Conservation (phyloP, 2,329 filamentous ascomycete species). For the Teratosphaeriaceae sp. region DNA sequence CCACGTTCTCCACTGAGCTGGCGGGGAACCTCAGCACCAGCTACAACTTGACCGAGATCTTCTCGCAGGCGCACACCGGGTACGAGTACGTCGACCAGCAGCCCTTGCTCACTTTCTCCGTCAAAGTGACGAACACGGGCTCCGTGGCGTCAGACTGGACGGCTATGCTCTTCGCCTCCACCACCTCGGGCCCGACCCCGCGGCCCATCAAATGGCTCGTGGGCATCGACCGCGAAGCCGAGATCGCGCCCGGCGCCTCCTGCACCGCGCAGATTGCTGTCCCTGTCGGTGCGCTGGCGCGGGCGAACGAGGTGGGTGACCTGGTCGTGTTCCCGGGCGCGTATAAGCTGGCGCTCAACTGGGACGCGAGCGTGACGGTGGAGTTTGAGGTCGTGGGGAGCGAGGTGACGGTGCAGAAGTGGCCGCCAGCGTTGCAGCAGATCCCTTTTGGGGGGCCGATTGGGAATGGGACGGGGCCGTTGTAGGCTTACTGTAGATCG, state of each 20-base stretch:
- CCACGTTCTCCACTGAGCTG: conserved; percentile 28
- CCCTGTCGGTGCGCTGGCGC: conserved; percentile 33
- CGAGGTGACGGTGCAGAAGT: conserved; percentile 6
- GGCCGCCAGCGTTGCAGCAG: conserved; percentile 2
- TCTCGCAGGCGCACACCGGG: conserved; percentile 19
- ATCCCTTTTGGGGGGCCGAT: conserved; percentile 2
- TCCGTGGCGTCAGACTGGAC: conserved; percentile 34
- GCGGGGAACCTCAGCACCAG: conserved; percentile 21
- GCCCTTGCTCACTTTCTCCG: conserved; percentile 35
- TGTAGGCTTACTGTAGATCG: no score
- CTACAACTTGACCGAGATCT: conserved; percentile 29
- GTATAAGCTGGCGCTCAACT: conserved; percentile 36
- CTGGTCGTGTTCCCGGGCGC: conserved; percentile 36
- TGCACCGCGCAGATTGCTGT: conserved; percentile 29
- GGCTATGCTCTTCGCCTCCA: conserved; percentile 34
- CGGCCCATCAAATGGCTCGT: conserved; percentile 39
- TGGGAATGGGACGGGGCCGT: neutral
- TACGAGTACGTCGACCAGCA: conserved; percentile 26
- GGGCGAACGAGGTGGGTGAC: conserved; percentile 33
- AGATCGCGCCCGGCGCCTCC: conserved; percentile 10
- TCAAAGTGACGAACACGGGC: conserved; percentile 34
- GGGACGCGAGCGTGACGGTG: conserved; percentile 30
- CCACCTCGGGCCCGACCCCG: conserved; percentile 33
- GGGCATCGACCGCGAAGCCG: conserved; percentile 13
- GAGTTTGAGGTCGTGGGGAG: conserved; percentile 13